These are phyloP conservation scores for Rhizophora mangle DNA, from an alignment of 345 rosid genomes.

Conservation along the genomic window DNA sequence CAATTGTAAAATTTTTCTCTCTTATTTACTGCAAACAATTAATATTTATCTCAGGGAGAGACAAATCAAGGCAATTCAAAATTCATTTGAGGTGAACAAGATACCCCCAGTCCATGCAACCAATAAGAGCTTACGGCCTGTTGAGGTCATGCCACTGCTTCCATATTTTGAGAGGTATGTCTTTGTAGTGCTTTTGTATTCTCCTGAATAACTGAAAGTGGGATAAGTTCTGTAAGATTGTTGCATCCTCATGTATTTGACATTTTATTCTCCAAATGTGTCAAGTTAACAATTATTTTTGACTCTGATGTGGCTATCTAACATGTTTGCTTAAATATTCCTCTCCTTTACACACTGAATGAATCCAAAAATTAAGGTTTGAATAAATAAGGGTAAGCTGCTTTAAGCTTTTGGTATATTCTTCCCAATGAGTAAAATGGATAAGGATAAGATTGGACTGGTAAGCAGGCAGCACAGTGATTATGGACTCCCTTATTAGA, in stretches of 20 bases:
- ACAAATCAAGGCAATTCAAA: slow-evolving; percentile 87
- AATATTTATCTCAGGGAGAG: slow-evolving; percentile 58
- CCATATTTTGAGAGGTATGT: slow-evolving; percentile 87
- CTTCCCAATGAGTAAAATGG: no score
- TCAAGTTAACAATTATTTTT: background rate
- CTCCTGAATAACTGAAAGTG: background rate
- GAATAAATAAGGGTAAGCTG: background rate
- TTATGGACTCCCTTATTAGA: no score
- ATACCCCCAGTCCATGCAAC: slow-evolving; percentile 80
- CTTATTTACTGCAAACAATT: slow-evolving; percentile 9
- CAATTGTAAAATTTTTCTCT: background rate
- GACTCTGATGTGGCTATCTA: background rate
- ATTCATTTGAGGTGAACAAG: slow-evolving; percentile 83
- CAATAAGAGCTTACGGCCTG: slow-evolving; percentile 65
- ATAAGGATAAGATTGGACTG: no score
- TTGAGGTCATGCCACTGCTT: slow-evolving; percentile 74
- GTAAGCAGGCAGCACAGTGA: no score
- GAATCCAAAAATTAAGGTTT: background rate
- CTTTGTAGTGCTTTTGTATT: slow-evolving; percentile 21
- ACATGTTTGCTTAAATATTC: background rate
- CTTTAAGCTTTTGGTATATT: no score
- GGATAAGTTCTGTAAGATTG: background rate
- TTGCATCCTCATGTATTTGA: background rate
- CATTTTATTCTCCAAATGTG: background rate
- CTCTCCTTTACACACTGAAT: background rate